Conservation (phyloP, 305 asterid species). For the Solanum hybrid region DNA sequence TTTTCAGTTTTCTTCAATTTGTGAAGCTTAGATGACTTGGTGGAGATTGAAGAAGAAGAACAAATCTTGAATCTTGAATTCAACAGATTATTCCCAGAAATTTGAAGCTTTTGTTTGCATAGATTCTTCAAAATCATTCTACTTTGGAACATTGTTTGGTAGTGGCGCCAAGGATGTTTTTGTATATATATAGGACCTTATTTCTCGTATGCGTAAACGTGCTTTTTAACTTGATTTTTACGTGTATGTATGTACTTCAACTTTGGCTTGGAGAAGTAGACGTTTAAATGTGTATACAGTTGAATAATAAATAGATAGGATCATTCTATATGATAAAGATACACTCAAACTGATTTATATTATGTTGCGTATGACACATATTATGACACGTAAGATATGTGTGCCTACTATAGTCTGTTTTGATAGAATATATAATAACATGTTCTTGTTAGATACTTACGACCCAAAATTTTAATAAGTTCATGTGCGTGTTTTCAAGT, state of each 20-base stretch:
- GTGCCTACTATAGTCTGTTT: neutral
- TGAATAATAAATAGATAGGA: neutral
- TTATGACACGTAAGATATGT: neutral
- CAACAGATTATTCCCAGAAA: slow-evolving; percentile 3
- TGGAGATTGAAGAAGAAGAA: slow-evolving; percentile 15
- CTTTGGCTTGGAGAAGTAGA: neutral
- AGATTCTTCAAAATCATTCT: slow-evolving; percentile 23
- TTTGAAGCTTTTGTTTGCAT: slow-evolving; percentile 13
- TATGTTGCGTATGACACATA: neutral
- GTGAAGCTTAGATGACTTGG: slow-evolving; percentile 18
- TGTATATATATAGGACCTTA: neutral
- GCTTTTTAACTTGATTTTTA: neutral
- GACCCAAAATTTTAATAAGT: too few species aligned
- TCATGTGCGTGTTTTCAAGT: neutral
- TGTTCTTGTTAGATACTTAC: too few species aligned
- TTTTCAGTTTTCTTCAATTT: slow-evolving; percentile 19
- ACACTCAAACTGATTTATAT: neutral
- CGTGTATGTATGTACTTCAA: neutral
- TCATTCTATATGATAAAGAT: neutral
- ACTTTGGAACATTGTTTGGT: neutral
- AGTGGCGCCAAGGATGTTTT: neutral
- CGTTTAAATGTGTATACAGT: neutral
- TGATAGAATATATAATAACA: too few species aligned
- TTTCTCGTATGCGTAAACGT: too few species aligned
- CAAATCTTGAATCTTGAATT: slow-evolving; percentile 16